Evolutionary conservation across 345 rosid genomes (phyloP).

Genomic region (Ceriops zippeliana): DNA sequence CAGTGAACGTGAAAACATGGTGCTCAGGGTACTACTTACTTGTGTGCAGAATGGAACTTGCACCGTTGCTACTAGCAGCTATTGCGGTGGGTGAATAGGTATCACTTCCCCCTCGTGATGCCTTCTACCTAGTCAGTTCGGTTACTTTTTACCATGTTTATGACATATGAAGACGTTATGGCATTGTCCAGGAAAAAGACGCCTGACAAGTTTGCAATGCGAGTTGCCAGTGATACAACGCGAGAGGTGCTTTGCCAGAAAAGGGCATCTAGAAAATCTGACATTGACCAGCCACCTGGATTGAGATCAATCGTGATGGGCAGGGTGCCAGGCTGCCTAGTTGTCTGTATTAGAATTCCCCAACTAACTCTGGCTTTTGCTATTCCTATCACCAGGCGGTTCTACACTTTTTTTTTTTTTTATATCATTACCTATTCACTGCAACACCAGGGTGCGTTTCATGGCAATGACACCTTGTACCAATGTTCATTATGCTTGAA

Average conservation of each 20-base stretch:
- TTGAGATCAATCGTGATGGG: no score
- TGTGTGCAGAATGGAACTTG: not conserved
- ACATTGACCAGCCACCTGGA: no score
- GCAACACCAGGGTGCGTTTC: no score
- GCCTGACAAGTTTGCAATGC: not conserved
- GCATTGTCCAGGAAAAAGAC: not conserved
- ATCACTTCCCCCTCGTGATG: not conserved
- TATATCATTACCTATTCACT: no score
- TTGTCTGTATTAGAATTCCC: no score
- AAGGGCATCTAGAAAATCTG: not conserved
- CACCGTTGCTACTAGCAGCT: not conserved
- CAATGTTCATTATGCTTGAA: no score
- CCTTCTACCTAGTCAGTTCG: not conserved
- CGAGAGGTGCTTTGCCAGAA: not conserved
- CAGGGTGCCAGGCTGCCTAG: no score
- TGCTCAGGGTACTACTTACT: not conserved
- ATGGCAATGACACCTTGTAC: no score
- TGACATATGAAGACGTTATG: not conserved
- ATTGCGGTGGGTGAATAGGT: not conserved
- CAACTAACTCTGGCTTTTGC: no score
- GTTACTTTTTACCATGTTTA: not conserved
- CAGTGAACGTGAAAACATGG: not conserved
- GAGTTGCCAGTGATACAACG: not conserved
- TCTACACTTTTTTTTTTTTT: no score
- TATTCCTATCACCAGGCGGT: no score